Conservation (phyloP, 2,329 filamentous ascomycete genomes). For the Penicillium occitanis region DNA sequence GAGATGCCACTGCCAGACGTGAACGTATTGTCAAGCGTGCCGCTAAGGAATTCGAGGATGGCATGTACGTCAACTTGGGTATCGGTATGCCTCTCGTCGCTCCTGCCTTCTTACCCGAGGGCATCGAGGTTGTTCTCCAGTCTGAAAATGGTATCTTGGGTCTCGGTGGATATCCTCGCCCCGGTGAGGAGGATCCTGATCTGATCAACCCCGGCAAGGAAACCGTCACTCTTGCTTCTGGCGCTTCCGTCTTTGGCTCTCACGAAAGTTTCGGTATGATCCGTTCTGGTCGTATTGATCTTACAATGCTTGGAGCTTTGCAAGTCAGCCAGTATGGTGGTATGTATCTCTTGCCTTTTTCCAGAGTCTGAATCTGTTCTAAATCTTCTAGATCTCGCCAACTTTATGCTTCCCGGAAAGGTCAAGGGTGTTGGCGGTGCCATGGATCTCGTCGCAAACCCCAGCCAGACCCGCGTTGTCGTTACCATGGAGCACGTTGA, state of each 20-base stretch:
- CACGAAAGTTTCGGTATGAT: conserved; percentile 88
- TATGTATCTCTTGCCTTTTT: conserved; percentile 20
- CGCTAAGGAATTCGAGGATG: conserved; percentile 68
- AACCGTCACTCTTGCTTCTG: conserved; percentile 74
- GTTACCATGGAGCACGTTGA: conserved; percentile 70
- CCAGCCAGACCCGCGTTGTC: conserved; percentile 67
- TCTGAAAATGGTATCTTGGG: conserved; percentile 84
- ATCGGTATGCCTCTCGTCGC: conserved; percentile 84
- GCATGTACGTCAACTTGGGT: conserved; percentile 61
- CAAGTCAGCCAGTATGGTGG: conserved; percentile 72
- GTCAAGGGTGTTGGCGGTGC: conserved; percentile 76
- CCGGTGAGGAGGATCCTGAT: conserved; percentile 69
- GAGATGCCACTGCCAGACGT: conserved; percentile 68
- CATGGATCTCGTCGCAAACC: conserved; percentile 68
- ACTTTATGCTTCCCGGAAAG: conserved; percentile 88
- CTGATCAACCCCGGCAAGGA: conserved; percentile 88
- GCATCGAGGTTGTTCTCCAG: conserved; percentile 75
- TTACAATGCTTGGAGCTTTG: conserved; percentile 79
- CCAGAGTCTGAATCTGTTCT: not conserved
- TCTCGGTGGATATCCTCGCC: conserved; percentile 73
- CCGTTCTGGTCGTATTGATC: conserved; percentile 76
- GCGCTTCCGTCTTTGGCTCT: conserved; percentile 74
- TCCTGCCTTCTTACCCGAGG: conserved; percentile 68
- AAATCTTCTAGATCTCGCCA: conserved; percentile 65
- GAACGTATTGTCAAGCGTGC: conserved; percentile 76